These are phyloP conservation scores for Phoma sp. DNA, from an alignment of 2,329 filamentous ascomycete species.

Conservation along the genomic window DNA sequence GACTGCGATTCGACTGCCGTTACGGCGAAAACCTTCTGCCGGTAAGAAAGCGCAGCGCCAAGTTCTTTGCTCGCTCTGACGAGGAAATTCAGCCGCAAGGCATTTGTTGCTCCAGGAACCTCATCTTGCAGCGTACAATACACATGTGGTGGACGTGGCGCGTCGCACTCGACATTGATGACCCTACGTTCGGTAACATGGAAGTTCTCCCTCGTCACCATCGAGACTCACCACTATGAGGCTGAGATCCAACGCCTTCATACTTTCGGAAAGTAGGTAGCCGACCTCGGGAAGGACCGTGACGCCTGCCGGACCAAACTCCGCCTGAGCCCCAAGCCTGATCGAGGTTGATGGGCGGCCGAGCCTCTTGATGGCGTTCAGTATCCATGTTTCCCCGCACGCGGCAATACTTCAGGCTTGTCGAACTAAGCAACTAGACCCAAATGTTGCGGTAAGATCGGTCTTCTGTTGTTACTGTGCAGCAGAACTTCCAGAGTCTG, in stretches of 20 bases:
- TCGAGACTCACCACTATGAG: not conserved
- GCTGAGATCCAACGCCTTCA: not conserved
- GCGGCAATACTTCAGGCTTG: not conserved
- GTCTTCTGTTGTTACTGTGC: slow-evolving; percentile 4
- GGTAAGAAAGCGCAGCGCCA: too few relatives aligned
- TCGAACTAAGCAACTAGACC: slow-evolving; percentile 2
- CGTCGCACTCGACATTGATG: not conserved
- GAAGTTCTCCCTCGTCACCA: not conserved
- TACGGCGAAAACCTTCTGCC: too few relatives aligned
- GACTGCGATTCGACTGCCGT: too few relatives aligned
- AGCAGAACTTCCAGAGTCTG: not conserved
- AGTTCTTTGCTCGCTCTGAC: too few relatives aligned
- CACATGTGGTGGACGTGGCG: too few relatives aligned
- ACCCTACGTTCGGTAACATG: not conserved
- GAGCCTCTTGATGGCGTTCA: slow-evolving; percentile 7
- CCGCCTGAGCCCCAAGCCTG: slow-evolving; percentile 5
- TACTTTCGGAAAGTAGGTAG: not conserved
- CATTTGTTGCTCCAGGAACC: too few relatives aligned
- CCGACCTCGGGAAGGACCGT: slow-evolving; percentile 7
- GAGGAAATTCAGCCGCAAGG: too few relatives aligned
- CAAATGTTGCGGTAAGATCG: not conserved
- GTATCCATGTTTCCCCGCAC: slow-evolving; percentile 7
- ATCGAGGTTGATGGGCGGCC: slow-evolving; percentile 7
- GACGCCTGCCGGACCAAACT: slow-evolving; percentile 9
- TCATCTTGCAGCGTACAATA: too few relatives aligned